Evolutionary conservation across 1,284 basidiomycete genomes (phyloP).

Genomic region (Coriolopsis trogii): DNA sequence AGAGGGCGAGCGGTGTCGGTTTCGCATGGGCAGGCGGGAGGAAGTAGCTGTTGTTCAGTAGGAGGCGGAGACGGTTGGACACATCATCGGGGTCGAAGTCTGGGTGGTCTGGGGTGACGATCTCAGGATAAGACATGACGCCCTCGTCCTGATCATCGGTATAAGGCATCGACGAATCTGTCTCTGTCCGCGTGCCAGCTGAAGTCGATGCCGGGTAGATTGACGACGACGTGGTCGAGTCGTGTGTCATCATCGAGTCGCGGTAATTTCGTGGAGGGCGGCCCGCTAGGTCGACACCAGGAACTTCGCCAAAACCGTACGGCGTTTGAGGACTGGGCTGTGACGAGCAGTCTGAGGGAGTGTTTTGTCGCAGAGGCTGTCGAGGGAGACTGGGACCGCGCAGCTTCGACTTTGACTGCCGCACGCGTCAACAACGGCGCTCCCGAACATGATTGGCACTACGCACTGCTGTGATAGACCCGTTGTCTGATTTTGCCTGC

Average conservation of each 20-base stretch:
- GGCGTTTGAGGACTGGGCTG: constrained; percentile 41
- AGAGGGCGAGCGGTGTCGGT: constrained; percentile 65
- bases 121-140: constrained; percentile 49
- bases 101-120: constrained; percentile 40
- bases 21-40: constrained; percentile 83
- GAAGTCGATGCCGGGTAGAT: constrained; percentile 71
- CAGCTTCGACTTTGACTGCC: constrained; percentile 28
- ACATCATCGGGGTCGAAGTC: constrained; percentile 79
- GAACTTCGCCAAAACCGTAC: constrained; percentile 26
- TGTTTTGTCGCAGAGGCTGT: constrained; percentile 34
- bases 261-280: constrained; percentile 36
- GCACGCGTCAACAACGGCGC: constrained; percentile 1
- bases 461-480: constrained; percentile 32
- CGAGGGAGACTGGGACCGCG: constrained; percentile 43
- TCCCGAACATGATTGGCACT: not conserved
- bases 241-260: constrained; percentile 53
- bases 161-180: constrained; percentile 57
- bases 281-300: constrained; percentile 29
- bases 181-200: constrained; percentile 56
- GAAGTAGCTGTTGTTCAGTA: constrained; percentile 84
- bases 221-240: constrained; percentile 68
- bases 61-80: constrained; percentile 74
- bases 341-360: constrained; percentile 38
- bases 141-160: constrained; percentile 50
- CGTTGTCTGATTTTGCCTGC: constrained; percentile 31